These are phyloP conservation scores for Pelargonium myrrhifolium DNA, from an alignment of 441 rosid genomes.

Conservation along the genomic window DNA sequence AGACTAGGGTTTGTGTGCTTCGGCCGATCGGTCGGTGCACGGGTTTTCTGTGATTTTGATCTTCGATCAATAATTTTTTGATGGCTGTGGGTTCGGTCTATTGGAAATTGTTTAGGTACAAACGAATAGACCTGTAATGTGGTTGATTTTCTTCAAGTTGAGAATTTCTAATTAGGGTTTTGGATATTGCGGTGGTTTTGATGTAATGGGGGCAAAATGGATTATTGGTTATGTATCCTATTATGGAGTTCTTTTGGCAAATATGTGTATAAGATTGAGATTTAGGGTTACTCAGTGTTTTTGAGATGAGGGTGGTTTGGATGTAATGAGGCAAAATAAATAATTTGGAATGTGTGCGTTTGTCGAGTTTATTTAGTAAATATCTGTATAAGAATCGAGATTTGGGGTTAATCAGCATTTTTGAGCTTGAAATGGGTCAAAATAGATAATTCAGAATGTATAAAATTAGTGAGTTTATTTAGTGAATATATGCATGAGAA, in stretches of 20 bases:
- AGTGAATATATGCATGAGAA: background rate
- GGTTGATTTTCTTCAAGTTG: background rate
- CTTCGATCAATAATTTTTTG: background rate
- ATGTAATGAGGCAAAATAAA: background rate
- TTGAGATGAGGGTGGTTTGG: no score
- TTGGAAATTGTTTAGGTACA: background rate
- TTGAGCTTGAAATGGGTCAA: no score
- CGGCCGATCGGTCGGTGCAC: background rate
- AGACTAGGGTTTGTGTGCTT: slow-evolving; percentile 5
- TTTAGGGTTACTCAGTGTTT: no score
- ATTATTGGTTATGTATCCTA: background rate
- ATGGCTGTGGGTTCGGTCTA: no score
- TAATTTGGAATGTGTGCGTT: no score
- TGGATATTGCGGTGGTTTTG: background rate
- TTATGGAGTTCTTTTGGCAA: background rate
- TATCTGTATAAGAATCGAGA: no score
- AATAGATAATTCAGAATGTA: no score
- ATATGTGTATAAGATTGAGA: background rate
- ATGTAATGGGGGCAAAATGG: background rate
- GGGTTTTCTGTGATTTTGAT: slow-evolving; percentile 3
- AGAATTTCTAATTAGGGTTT: background rate
- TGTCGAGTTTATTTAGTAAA: no score
- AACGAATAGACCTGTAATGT: background rate
- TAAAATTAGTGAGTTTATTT: no score
- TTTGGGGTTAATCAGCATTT: no score